Evolutionary conservation across 2,329 filamentous ascomycete species (phyloP).

Genomic region (Aureobasidium pullulans): DNA sequence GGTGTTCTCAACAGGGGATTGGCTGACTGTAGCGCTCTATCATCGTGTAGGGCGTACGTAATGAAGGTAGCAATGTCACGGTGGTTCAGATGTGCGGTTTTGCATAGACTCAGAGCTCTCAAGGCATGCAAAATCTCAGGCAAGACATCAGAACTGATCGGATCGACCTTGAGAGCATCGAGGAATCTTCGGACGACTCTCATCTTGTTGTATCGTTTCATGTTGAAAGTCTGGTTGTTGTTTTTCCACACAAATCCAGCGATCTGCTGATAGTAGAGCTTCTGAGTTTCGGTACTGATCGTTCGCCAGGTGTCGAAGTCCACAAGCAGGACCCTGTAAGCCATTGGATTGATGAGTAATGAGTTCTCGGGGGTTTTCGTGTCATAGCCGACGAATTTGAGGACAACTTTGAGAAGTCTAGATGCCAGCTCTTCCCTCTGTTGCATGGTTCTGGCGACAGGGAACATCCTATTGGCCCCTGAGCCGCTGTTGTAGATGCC

Average conservation of each 20-base stretch:
- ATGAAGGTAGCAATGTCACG: conserved; percentile 85
- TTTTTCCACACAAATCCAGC: conserved; percentile 80
- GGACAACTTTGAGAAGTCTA: conserved; percentile 65
- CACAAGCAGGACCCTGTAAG: conserved; percentile 84
- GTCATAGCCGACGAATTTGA: conserved; percentile 85
- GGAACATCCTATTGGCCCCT: conserved; percentile 10
- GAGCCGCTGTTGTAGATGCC: conserved; percentile 34
- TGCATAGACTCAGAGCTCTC: conserved; percentile 69
- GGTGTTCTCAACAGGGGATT: not conserved
- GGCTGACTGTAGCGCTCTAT: conserved; percentile 5
- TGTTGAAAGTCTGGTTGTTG: conserved; percentile 88
- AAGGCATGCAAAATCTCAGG: conserved; percentile 73
- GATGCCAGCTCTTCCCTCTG: conserved; percentile 47
- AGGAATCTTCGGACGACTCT: conserved; percentile 84
- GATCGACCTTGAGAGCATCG: conserved; percentile 82
- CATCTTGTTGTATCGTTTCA: conserved; percentile 80
- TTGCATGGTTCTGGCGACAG: conserved; percentile 26
- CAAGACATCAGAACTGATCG: conserved; percentile 63
- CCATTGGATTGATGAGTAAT: conserved; percentile 90
- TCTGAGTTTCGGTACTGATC: conserved; percentile 67
- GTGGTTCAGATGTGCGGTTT: conserved; percentile 75
- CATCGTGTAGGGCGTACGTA: conserved; percentile 77
- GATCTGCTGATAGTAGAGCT: conserved; percentile 90
- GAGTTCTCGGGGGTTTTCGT: conserved; percentile 73
- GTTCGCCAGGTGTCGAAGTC: conserved; percentile 91